phyloP scores from a whole-genome alignment of 352 stramenopile genomes.

The Pythium scleroteichum region DNA sequence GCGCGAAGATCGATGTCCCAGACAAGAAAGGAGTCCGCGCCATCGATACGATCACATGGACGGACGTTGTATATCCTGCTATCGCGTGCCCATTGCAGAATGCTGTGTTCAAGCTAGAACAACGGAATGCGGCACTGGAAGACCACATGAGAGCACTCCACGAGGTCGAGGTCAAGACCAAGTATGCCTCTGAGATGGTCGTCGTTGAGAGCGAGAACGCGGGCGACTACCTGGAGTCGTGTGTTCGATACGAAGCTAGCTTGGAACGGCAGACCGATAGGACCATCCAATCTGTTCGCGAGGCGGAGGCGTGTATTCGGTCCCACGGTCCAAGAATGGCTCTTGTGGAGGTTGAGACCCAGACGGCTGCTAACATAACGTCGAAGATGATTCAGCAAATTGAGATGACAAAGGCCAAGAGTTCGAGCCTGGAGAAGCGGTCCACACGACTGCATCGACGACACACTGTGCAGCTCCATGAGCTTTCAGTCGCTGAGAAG shows the following conservation, averaged over 20 bases:
- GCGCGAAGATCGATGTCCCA: slow-evolving; percentile 9
- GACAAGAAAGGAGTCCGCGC: slow-evolving; percentile 30
- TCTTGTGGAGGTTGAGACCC: slow-evolving; percentile 10
- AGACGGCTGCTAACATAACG: not conserved
- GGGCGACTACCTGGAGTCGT: slow-evolving; percentile 5
- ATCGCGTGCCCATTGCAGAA: slow-evolving; percentile 26
- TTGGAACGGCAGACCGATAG: slow-evolving; percentile 15
- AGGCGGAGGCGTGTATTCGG: slow-evolving; percentile 1
- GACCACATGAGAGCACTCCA: slow-evolving; percentile 5
- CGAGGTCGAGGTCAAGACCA: slow-evolving; percentile 4
- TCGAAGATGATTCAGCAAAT: slow-evolving; percentile 3
- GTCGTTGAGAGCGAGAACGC: slow-evolving; percentile 13
- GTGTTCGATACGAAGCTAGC: slow-evolving; percentile 5
- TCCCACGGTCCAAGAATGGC: slow-evolving; percentile 10
- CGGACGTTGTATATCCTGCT: slow-evolving; percentile 22
- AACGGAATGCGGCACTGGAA: slow-evolving; percentile 15
- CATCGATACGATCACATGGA: slow-evolving; percentile 24
- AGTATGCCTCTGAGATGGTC: slow-evolving; percentile 8
- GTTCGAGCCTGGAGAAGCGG: not conserved
- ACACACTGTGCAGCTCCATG: slow-evolving; percentile 6
- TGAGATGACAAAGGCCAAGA: not conserved
- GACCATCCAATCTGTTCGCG: not conserved
- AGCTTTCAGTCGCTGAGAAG: slow-evolving; percentile 3
- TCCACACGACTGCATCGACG: slow-evolving; percentile 1
- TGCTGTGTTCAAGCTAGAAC: slow-evolving; percentile 26